phyloP scores from a whole-genome alignment of 2,329 filamentous ascomycete species.

The Aspergillus tamarii region DNA sequence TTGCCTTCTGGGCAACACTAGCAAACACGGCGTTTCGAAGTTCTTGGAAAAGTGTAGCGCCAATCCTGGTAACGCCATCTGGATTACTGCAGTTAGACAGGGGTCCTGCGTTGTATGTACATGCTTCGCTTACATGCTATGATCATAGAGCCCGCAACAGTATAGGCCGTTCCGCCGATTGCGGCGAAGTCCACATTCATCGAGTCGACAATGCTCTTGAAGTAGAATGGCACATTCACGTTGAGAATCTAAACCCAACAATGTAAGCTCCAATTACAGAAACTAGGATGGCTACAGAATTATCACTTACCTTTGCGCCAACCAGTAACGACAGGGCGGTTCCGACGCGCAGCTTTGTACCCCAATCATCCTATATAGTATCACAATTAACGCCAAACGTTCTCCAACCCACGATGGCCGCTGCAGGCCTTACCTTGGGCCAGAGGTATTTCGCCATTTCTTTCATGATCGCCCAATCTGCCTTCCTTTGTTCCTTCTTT shows the following conservation, averaged over 20 bases:
- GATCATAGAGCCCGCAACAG: slow-evolving; percentile 89
- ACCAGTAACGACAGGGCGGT: slow-evolving; percentile 82
- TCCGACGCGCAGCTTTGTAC: slow-evolving; percentile 81
- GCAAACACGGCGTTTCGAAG: slow-evolving; percentile 95
- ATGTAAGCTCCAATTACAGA: slow-evolving; percentile 19
- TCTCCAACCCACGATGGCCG: not conserved
- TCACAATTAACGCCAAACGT: slow-evolving; percentile 22
- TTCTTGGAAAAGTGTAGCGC: slow-evolving; percentile 89
- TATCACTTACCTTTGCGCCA: slow-evolving; percentile 71
- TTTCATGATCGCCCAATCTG: slow-evolving; percentile 97
- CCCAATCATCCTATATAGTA: slow-evolving; percentile 65
- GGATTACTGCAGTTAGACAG: slow-evolving; percentile 20
- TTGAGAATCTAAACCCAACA: slow-evolving; percentile 67
- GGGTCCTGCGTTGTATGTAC: not conserved
- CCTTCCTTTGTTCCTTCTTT: slow-evolving; percentile 87
- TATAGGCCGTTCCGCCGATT: slow-evolving; percentile 83
- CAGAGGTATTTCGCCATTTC: slow-evolving; percentile 96
- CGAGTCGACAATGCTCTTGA: slow-evolving; percentile 94
- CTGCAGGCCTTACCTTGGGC: slow-evolving; percentile 66
- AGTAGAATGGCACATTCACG: slow-evolving; percentile 98
- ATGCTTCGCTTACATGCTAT: slow-evolving; percentile 67
- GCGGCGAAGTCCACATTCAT: slow-evolving; percentile 96
- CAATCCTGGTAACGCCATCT: slow-evolving; percentile 84
- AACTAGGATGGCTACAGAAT: not conserved
- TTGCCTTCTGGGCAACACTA: slow-evolving; percentile 95